phyloP scores from a whole-genome alignment of 1,139 yeast species.

The Zhuliangozyma blackwelliae region DNA sequence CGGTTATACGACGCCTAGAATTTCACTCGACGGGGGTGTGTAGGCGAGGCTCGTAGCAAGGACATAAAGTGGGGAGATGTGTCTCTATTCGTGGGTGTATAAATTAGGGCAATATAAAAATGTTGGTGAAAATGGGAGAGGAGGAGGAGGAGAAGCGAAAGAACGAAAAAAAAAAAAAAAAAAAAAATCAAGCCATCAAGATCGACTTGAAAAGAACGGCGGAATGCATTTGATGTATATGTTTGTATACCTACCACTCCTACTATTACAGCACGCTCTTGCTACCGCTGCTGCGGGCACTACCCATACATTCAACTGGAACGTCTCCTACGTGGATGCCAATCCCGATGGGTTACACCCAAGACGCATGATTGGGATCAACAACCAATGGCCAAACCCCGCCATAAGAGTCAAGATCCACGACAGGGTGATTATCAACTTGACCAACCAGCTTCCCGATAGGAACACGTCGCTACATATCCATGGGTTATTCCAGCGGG shows the following conservation, averaged over 20 bases:
- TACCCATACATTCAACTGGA: slow-evolving; percentile 67
- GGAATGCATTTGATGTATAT: background rate
- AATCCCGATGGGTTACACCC: slow-evolving; percentile 74
- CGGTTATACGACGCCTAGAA: slow-evolving; percentile 22
- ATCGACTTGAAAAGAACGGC: no score
- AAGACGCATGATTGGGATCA: slow-evolving; percentile 73
- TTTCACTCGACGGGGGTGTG: slow-evolving; percentile 11
- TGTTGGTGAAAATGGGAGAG: no score
- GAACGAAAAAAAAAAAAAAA: no score
- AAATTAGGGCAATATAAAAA: no score
- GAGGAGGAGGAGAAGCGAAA: no score
- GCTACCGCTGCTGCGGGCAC: slow-evolving; percentile 31
- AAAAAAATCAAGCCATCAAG: no score
- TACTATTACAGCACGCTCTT: background rate
- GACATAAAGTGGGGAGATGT: no score
- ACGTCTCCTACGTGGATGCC: slow-evolving; percentile 64
- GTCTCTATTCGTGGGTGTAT: no score
- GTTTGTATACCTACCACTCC: background rate
- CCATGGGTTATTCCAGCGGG: slow-evolving; percentile 87
- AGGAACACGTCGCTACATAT: slow-evolving; percentile 77
- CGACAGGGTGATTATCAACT: slow-evolving; percentile 66
- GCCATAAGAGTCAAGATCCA: slow-evolving; percentile 65
- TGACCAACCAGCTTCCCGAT: slow-evolving; percentile 65
- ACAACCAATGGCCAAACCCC: slow-evolving; percentile 86
- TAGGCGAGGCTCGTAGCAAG: background rate